Percentiles rank a stretch among this genome's conserved stretches.
These are phyloP conservation scores for Sphagnum tenellum DNA, from an alignment of 225 moss, liverwort and hornwort species.

Conservation along the genomic window DNA sequence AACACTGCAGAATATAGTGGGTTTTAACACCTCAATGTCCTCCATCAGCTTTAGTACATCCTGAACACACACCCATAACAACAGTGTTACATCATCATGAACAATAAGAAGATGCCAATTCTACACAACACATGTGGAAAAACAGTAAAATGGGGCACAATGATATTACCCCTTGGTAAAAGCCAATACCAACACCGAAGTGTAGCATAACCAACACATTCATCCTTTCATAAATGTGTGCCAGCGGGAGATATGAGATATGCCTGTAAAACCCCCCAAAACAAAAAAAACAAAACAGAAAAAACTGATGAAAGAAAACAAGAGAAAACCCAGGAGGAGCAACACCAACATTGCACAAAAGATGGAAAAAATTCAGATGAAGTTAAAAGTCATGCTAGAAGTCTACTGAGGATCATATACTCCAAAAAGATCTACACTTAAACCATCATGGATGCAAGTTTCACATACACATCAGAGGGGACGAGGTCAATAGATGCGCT, in stretches of 20 bases:
- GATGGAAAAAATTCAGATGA: too few species aligned
- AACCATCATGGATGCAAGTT: too few species aligned
- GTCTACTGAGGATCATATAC: too few species aligned
- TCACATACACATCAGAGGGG: conserved; percentile 49
- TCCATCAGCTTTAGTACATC: conserved; percentile 90
- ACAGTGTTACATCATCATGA: too few species aligned
- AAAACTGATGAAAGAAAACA: too few species aligned
- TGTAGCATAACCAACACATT: conserved; percentile 52
- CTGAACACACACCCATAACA: conserved; percentile 4
- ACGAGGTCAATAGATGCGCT: conserved; percentile 17
- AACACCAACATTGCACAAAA: too few species aligned
- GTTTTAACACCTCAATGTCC: conserved; percentile 66
- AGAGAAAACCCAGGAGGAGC: too few species aligned
- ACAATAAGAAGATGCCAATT: too few species aligned
- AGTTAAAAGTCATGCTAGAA: too few species aligned
- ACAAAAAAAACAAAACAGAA: too few species aligned
- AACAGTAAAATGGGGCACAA: neutral
- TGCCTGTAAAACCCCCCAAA: conserved; percentile 17
- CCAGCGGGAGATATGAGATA: conserved; percentile 82
- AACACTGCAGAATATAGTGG: conserved; percentile 82
- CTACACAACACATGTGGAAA: too few species aligned
- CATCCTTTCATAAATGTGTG: conserved; percentile 97
- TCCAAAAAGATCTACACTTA: too few species aligned
- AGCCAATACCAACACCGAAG: conserved; percentile 72
- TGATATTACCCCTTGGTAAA: conserved; percentile 66